Base-by-base conservation (phyloP, 1,139 yeast species). In the Suhomyces chickasaworum region DNA sequence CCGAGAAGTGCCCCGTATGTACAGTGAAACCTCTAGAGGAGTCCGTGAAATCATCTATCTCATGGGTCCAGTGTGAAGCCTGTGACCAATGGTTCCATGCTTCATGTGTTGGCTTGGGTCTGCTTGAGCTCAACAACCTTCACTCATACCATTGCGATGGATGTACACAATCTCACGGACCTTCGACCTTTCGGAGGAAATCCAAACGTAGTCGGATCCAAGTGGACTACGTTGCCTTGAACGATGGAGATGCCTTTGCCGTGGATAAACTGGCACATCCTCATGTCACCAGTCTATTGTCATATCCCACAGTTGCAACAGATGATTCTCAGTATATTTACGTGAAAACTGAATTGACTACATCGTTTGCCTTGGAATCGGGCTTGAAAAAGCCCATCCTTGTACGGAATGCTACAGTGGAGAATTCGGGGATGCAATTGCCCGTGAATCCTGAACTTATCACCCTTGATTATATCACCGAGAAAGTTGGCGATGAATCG, bases 171-270 rank as follows among this genome's bases (percentile, higher is more conserved):
- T 56, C 55, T 15, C 64, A 73, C 43, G 89, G 89, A 0, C 81
- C 84, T 0, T 78, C 87, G 4, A 63, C 76, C 7, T 62, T 68
- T 39, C 77, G 75, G 45, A 69, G 95, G 29, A 75, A 75, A 17
- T 86, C 87, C 52, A 75, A 78, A 23, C 71, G 95, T 33, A 66
- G 77, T 12, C 69, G 71, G 38, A 66, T 73, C 8, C 71, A 73
- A 42, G 77, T 89, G 37, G 96, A 90, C 61, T 90, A 90, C 60
- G 83, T 81, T 8, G 95, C 96, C 0, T 67, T 90, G 55, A 81
- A 90, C 59, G 86, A 83, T 43, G 96, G 96, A 1, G 87, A 84
- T 32, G 70, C 77, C 6, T 75, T 69, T 57, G 78, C 83, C n/a
- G 75, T 83, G 25, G 78, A 80, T 48, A 74, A 81, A 51, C 69